Base-by-base conservation (phyloP, 1,139 yeast species). In the Candida glucosophila region DNA sequence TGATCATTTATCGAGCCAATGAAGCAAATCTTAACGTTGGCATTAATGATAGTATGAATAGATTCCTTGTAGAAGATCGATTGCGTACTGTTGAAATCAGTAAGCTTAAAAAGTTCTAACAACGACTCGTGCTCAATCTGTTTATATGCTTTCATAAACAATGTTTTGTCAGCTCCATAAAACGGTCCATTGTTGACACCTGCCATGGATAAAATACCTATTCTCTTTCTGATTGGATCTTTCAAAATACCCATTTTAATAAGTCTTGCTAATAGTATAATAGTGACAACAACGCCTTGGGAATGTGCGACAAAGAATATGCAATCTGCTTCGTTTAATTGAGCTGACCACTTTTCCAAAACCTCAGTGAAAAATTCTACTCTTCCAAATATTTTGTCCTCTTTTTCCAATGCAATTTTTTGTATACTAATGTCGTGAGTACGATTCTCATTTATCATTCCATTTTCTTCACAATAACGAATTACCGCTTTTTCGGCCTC, bases 151-250 rank as follows among this genome's bases (percentile, higher is more conserved):
- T 86, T 70, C 58, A 88, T 77, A 38, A 86, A 72, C 22, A 86
- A 59, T 5, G 77, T 76, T 47, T 83, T 86, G 47, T 90, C 96
- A 35, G 74, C 73, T 0, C 96, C 97, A 39, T 76, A 82, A 44
- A 83, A 82, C 2, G 97, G 98, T 0, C 98, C 98, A 43, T 83
- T 74, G 39, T 86, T 85, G 15, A 86, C 73, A 1, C 97, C 97
- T 0, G 97, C 97, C 97, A 90, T 90, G 2, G 90, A 92, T 26
- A 90, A 55, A 14, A 90, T 59, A 0, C 92, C 86, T 12, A 86
- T 65, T 22, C 71, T 57, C 40, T 77, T 76, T 17, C 49, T 49
- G 12, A 53, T 52, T 1, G 65, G 57, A 29, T 57, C 53, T 38
- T 59, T 61, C 12, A 85, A 67, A 14, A 81, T 64, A 0, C 90